Conservation (phyloP, 2,329 filamentous ascomycete genomes). For the Coniochaeta pulveracea region DNA sequence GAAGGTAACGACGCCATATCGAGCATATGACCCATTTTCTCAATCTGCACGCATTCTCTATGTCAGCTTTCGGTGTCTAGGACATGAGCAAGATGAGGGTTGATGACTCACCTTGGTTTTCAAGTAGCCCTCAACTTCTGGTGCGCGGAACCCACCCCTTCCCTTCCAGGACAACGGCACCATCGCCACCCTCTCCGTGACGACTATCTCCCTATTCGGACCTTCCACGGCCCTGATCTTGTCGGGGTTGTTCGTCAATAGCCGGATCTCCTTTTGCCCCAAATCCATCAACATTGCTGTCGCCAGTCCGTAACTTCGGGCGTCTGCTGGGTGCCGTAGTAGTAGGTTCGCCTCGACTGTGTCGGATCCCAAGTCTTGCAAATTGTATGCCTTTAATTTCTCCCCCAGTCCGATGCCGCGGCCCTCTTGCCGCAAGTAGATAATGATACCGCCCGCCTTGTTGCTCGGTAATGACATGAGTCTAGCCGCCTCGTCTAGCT, state of each 20-base stretch:
- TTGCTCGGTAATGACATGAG: conserved; percentile 68
- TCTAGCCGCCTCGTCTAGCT: conserved; percentile 89
- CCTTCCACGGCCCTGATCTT: conserved; percentile 94
- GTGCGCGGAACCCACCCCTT: conserved; percentile 69
- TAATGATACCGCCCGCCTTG: conserved; percentile 71
- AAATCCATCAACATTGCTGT: conserved; percentile 89
- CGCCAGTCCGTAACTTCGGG: conserved; percentile 88
- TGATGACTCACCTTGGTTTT: conserved; percentile 67
- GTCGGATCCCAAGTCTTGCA: conserved; percentile 94
- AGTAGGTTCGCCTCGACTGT: conserved; percentile 93
- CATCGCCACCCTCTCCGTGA: conserved; percentile 89
- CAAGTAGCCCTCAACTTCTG: conserved; percentile 87
- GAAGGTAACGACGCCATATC: conserved; percentile 32
- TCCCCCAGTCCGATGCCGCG: conserved; percentile 89
- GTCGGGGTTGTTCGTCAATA: conserved; percentile 95
- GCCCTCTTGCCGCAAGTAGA: conserved; percentile 92
- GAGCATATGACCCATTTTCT: conserved; percentile 79
- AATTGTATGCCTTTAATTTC: conserved; percentile 95
- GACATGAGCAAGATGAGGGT: too few species aligned
- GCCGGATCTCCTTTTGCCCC: conserved; percentile 63
- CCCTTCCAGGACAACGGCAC: conserved; percentile 89
- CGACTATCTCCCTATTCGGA: conserved; percentile 74
- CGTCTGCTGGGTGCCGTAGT: conserved; percentile 85
- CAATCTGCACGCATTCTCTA: too few species aligned
- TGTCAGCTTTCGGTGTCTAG: too few species aligned